Evolutionary conservation across 768 basidiomycete species (phyloP).

Genomic region (Boletus rubropictus): DNA sequence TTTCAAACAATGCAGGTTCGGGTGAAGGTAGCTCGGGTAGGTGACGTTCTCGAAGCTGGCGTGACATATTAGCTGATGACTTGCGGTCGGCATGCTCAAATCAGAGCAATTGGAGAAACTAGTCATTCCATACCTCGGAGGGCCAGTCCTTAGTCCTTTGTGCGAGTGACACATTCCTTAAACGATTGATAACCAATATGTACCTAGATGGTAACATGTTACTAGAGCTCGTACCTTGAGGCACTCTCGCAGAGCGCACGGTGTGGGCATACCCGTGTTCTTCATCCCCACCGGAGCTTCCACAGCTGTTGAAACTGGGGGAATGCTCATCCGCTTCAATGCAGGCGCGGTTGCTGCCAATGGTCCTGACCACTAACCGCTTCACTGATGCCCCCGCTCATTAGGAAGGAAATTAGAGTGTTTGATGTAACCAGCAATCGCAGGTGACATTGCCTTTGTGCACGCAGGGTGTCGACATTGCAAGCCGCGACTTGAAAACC

Average conservation of each 20-base stretch:
- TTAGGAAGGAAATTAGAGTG: conserved; percentile 66
- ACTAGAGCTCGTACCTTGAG: conserved; percentile 84
- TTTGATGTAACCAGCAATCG: conserved; percentile 71
- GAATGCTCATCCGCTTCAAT: conserved; percentile 73
- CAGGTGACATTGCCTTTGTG: conserved; percentile 73
- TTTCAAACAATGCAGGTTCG: too few relatives aligned
- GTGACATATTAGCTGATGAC: neutral
- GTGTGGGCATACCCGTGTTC: conserved; percentile 83
- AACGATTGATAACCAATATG: conserved; percentile 44
- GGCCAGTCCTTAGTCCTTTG: conserved; percentile 36
- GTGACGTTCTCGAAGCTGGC: neutral
- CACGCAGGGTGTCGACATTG: too few relatives aligned
- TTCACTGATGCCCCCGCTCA: too few relatives aligned
- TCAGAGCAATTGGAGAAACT: conserved; percentile 72
- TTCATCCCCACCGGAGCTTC: conserved; percentile 82
- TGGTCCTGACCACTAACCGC: too few relatives aligned
- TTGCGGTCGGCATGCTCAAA: conserved; percentile 62
- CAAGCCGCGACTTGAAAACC: too few relatives aligned
- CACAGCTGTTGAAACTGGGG: conserved; percentile 69
- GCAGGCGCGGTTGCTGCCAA: conserved; percentile 68
- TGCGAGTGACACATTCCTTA: conserved; percentile 19
- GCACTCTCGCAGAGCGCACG: conserved; percentile 82
- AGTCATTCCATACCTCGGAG: conserved; percentile 83
- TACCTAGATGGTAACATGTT: conserved; percentile 78
- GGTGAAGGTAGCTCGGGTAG: too few relatives aligned